Base-by-base conservation (phyloP, 345 rosid genomes). In the Psidium friedrichsthalianum region DNA sequence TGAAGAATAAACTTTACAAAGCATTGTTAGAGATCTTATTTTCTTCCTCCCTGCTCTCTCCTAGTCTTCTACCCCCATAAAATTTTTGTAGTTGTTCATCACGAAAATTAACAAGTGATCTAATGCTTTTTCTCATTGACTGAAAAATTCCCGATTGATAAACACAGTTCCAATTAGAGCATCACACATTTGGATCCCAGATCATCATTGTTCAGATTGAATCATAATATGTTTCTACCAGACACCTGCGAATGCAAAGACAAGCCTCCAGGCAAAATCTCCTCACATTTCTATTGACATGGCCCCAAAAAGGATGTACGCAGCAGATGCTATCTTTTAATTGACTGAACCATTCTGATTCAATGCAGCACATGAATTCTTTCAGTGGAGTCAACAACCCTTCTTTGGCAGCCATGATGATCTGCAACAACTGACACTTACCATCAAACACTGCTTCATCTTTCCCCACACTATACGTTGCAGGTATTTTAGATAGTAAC, bases 331-430 rank as follows among this genome's bases (percentile, higher is more conserved):
- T 82, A 8, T 57, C 42, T 84, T 15, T 81, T 59, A 69, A 36
- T 69, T 69, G 36, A 36, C 36, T 9, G 47, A 42, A 20, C 47
- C 25, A 36, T 36, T 69, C 80, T 36, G 5, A 36, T 69, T 85
- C 16, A n/a, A 78, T 74, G 76, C 90, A 97, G 99, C 99, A 96
- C 85, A 94, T 93, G 88, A 92, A 93, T 91, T 93, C 94, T 13
- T 91, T 94, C n/a, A 3, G 87, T 90, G 94, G 95, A 92, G 91
- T 91, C 91, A 97, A 94, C 82, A 87, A 89, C 87, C 95, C 93
- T 86, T 90, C 93, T n/a, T n/a, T 29, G 95, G 95, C 89, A 90
- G 86, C 87, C 98, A 94, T 81, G 95, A 97, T 82, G 96, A 93
- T 83, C 89, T 96, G 85, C n/a, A n/a, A n/a, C n/a, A n/a, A n/a